Conservation (phyloP, 306 rosid genomes). For the Cucurbita maxima region DNA sequence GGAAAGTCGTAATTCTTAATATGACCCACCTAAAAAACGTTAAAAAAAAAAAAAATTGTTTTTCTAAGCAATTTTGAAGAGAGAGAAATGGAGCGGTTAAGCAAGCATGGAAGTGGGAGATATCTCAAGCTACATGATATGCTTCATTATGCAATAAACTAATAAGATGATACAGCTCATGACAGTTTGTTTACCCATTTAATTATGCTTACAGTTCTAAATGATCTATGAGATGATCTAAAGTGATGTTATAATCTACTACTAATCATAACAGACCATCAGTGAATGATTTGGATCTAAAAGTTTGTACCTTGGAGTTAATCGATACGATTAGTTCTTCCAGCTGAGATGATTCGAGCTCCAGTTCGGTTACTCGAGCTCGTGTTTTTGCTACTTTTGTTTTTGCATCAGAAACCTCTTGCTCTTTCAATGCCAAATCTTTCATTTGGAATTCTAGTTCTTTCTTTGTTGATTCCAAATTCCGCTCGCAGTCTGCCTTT, state of each 20-base stretch:
- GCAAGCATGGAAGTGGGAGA: not conserved
- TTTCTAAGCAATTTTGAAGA: no score
- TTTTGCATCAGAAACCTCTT: slow-evolving; percentile 38
- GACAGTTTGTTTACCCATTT: not conserved
- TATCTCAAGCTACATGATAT: not conserved
- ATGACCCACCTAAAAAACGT: not conserved
- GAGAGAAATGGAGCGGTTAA: not conserved
- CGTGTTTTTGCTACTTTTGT: slow-evolving; percentile 26
- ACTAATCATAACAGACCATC: slow-evolving; percentile 31
- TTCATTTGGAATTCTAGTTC: slow-evolving; percentile 39
- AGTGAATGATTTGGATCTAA: slow-evolving; percentile 31
- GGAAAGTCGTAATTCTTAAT: no score
- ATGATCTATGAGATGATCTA: not conserved
- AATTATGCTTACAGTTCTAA: not conserved
- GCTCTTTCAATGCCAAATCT: slow-evolving; percentile 42
- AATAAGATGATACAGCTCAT: not conserved
- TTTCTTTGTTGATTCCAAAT: slow-evolving; percentile 31
- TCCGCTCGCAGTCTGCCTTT: slow-evolving; percentile 30
- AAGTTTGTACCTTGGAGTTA: slow-evolving; percentile 40
- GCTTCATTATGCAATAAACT: not conserved
- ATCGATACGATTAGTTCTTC: slow-evolving; percentile 21
- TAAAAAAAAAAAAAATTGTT: not conserved
- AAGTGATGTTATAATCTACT: not conserved
- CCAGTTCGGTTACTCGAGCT: slow-evolving; percentile 45
- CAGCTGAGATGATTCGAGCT: slow-evolving; percentile 36